phyloP scores from a whole-genome alignment of 768 basidiomycete genomes.

The Boletales sp. region DNA sequence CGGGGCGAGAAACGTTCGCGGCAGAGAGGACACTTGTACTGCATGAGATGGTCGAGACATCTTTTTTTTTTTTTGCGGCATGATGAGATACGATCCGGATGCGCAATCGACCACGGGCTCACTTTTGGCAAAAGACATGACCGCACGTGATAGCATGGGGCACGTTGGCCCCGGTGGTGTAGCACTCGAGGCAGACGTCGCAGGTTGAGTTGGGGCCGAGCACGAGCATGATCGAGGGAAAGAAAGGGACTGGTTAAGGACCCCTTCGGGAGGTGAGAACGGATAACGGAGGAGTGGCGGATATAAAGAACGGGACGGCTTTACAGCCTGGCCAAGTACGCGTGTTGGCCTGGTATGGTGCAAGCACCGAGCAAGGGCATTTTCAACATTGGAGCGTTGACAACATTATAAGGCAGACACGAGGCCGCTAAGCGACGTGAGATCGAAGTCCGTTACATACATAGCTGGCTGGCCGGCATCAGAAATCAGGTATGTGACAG shows the following conservation, averaged over 20 bases:
- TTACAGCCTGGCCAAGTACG: constrained; percentile 25
- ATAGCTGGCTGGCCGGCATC: constrained; percentile 4
- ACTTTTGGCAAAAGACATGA: constrained; percentile 62
- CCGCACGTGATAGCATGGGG: constrained; percentile 70
- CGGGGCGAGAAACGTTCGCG: constrained; percentile 47
- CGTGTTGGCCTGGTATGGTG: constrained; percentile 27
- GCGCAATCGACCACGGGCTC: constrained; percentile 23
- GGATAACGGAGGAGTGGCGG: constrained; percentile 1
- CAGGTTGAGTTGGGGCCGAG: constrained; percentile 62
- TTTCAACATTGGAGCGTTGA: constrained; percentile 18
- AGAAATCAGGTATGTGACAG: constrained; percentile 12
- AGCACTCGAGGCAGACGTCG: constrained; percentile 73
- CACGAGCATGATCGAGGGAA: constrained; percentile 53
- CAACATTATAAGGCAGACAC: constrained; percentile 34
- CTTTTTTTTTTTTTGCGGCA: background rate
- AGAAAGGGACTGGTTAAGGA: constrained; percentile 34
- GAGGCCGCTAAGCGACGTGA: constrained; percentile 35
- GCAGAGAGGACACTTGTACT: constrained; percentile 60
- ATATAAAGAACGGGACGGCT: constrained; percentile 21
- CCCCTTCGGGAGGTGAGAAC: constrained; percentile 18
- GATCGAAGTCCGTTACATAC: constrained; percentile 25
- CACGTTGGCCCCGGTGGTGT: constrained; percentile 47
- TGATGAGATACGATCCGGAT: background rate
- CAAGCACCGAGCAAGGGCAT: constrained; percentile 21
- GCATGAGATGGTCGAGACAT: constrained; percentile 50